These are phyloP conservation scores for Vaccinium myrtillus DNA, from an alignment of 148 eudicot genomes.

Conservation along the genomic window DNA sequence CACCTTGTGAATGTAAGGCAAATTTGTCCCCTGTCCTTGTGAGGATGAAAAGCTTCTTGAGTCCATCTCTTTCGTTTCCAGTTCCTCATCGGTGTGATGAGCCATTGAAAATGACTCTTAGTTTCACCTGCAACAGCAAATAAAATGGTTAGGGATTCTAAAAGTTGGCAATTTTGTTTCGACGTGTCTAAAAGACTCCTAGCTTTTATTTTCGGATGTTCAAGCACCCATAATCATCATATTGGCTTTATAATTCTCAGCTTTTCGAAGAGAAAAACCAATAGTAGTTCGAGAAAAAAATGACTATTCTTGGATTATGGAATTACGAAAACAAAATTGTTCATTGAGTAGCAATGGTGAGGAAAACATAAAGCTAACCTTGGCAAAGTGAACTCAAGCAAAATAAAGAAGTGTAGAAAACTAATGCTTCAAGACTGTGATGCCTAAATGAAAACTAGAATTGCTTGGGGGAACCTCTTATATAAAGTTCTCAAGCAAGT, in stretches of 20 bases:
- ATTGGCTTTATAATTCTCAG: background rate
- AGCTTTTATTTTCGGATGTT: background rate
- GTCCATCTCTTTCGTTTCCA: conserved; percentile 41
- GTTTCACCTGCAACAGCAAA: conserved; percentile 11
- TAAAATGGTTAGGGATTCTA: background rate
- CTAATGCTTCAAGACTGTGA: background rate
- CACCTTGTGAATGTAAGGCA: conserved; percentile 48
- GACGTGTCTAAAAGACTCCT: background rate
- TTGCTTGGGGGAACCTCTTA: conserved; percentile 10
- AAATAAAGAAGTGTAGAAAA: background rate
- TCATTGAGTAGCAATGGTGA: background rate
- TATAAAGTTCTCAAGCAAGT: background rate
- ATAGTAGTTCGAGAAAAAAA: background rate
- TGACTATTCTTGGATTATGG: background rate
- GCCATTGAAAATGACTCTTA: conserved; percentile 22
- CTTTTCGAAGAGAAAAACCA: background rate
- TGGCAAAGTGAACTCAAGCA: background rate
- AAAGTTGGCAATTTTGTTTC: background rate
- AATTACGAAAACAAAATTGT: background rate
- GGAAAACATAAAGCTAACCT: background rate
- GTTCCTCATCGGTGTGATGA: conserved; percentile 22
- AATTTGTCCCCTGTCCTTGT: conserved; percentile 18
- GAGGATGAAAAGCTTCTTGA: conserved; percentile 37
- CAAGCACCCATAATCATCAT: background rate
- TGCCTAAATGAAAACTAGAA: background rate